phyloP scores from a whole-genome alignment of 352 stramenopile genomes.

The Globisporangium spiculum region DNA sequence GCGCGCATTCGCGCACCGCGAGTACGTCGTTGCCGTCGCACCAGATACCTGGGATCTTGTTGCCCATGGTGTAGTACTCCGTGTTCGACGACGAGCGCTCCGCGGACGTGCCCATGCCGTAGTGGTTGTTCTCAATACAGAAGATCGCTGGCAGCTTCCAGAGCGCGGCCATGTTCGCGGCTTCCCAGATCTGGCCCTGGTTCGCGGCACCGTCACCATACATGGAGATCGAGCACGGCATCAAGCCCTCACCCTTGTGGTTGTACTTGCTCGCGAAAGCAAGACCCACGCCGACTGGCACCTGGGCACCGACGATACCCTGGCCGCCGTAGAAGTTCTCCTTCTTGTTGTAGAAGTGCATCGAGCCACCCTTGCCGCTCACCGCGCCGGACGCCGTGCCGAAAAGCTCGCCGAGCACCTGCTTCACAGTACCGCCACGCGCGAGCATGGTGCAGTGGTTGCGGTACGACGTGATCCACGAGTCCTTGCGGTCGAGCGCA shows the following conservation, averaged over 20 bases:
- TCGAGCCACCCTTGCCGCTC: constrained; percentile 97
- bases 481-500: constrained; percentile 93
- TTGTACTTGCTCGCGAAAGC: constrained; percentile 99
- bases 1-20: constrained; percentile 94
- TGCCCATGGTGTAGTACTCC: constrained; percentile 99
- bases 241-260: constrained; percentile 84
- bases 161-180: constrained; percentile 96
- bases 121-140: constrained; percentile 99
- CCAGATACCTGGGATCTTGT: constrained; percentile 99
- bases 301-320: constrained; percentile 98
- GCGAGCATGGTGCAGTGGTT: constrained; percentile 98
- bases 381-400: constrained; percentile 89
- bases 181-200: constrained; percentile 99
- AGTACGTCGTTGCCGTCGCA: constrained; percentile 99
- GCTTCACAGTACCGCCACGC: constrained; percentile 91
- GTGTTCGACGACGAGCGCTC: constrained; percentile 96
- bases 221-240: constrained; percentile 95
- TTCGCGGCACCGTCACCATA: constrained; percentile 99
- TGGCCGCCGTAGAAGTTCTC: constrained; percentile 98
- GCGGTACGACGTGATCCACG: constrained; percentile 99
- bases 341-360: constrained; percentile 99
- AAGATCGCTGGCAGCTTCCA: constrained; percentile 99
- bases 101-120: constrained; percentile 99
- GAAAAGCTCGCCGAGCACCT: constrained; percentile 96
- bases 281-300: constrained; percentile 97